These are phyloP conservation scores for Coffea humblotiana DNA, from an alignment of 305 asterid genomes.

Conservation along the genomic window DNA sequence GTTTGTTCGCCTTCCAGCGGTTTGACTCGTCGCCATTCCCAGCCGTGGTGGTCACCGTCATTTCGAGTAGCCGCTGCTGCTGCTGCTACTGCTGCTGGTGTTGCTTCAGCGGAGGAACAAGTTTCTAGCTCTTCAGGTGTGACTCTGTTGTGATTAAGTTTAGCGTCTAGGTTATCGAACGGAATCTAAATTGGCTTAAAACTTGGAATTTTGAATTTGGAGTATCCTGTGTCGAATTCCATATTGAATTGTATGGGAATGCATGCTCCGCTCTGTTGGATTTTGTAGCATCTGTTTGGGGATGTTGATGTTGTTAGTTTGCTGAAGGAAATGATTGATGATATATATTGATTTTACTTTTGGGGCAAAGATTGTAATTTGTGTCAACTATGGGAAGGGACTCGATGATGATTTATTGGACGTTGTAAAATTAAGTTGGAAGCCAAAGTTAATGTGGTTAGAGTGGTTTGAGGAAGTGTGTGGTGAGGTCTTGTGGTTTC, in stretches of 20 bases:
- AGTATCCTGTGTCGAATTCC: no score
- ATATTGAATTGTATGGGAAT: no score
- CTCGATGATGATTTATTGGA: background rate
- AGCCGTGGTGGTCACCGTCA: constrained; percentile 6
- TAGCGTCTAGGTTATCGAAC: no score
- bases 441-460: background rate
- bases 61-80: constrained; percentile 18
- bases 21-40: constrained; percentile 7
- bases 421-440: background rate
- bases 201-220: no score
- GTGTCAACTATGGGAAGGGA: background rate
- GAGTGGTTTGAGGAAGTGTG: background rate
- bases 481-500: background rate
- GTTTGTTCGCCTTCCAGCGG: constrained; percentile 3
- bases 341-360: no score
- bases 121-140: constrained; percentile 29
- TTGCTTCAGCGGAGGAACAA: constrained; percentile 23
- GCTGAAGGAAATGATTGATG: no score
- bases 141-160: background rate
- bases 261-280: no score
- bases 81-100: constrained; percentile 9
- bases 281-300: no score
- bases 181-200: no score
- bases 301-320: no score
- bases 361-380: background rate